Conservation (phyloP, 352 stramenopile species). For the Phytophthora europaea region DNA sequence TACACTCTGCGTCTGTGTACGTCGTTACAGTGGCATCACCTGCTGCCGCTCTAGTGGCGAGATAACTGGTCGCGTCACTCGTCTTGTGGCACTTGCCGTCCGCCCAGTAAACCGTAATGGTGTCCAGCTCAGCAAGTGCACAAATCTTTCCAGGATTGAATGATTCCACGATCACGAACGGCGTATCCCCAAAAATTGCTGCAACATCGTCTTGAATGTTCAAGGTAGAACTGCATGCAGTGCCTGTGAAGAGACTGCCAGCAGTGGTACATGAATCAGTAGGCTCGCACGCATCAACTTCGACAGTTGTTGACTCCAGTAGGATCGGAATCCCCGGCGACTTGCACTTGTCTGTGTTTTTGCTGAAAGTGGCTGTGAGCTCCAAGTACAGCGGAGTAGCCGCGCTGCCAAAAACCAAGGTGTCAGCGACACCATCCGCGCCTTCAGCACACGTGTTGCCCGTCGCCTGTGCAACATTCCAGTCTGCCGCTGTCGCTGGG, state of each 20-base stretch:
- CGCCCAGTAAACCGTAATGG: background rate
- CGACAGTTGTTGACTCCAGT: background rate
- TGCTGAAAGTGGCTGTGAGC: background rate
- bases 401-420: background rate
- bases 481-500: background rate
- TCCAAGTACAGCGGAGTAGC: background rate
- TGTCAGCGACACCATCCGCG: background rate
- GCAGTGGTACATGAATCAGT: background rate
- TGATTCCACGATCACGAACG: background rate
- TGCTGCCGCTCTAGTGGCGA: background rate
- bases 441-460: background rate
- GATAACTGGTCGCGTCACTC: background rate
- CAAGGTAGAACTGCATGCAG: background rate
- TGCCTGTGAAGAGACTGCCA: background rate
- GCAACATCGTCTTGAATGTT: background rate
- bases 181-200: background rate
- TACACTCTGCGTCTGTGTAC: background rate
- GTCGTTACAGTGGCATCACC: background rate
- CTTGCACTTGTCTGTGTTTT: background rate
- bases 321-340: background rate
- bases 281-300: background rate
- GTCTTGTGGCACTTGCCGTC: constrained; percentile 3
- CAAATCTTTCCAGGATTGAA: background rate
- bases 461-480: background rate
- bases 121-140: background rate